Percentiles rank a stretch among this genome's conserved stretches.
These are phyloP conservation scores for Glycine latifolia DNA, from an alignment of 306 rosid species.

Conservation along the genomic window DNA sequence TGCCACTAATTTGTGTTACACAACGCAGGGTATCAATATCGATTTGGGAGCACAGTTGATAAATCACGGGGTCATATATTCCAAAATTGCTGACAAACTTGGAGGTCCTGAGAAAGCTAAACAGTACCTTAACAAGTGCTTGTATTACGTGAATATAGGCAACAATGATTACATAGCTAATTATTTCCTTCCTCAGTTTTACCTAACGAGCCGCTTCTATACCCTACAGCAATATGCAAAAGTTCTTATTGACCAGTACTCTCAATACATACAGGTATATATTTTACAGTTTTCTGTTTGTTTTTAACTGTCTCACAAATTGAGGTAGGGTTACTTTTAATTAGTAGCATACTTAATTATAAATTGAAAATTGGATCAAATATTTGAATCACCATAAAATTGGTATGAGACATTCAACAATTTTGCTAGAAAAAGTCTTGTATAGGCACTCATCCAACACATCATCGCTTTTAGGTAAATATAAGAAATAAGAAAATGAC, in stretches of 20 bases:
- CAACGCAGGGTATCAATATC: conserved; percentile 54
- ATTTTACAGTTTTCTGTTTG: too few species aligned
- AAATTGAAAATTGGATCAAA: too few species aligned
- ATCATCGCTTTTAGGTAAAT: too few species aligned
- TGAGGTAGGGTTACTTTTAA: too few species aligned
- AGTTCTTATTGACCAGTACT: conserved; percentile 41
- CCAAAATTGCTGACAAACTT: not conserved
- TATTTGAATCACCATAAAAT: too few species aligned
- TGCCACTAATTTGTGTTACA: not conserved
- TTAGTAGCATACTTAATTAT: too few species aligned
- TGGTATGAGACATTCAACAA: too few species aligned
- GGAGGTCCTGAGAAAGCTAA: conserved; percentile 4
- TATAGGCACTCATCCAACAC: too few species aligned
- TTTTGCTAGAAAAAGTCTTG: too few species aligned
- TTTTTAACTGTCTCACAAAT: too few species aligned
- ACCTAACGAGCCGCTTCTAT: conserved; percentile 42
- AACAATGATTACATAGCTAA: conserved; percentile 64
- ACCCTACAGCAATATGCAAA: conserved; percentile 46
- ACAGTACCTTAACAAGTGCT: conserved; percentile 51
- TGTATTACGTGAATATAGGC: conserved; percentile 62
- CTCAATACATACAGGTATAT: not conserved
- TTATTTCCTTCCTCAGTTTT: conserved; percentile 52
- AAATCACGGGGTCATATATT: conserved; percentile 44
- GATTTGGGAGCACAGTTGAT: conserved; percentile 44
- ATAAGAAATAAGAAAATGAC: too few species aligned